Evolutionary conservation across 495 filamentous ascomycete genomes (phyloP).

Genomic region (Penicillium simplicissimum): DNA sequence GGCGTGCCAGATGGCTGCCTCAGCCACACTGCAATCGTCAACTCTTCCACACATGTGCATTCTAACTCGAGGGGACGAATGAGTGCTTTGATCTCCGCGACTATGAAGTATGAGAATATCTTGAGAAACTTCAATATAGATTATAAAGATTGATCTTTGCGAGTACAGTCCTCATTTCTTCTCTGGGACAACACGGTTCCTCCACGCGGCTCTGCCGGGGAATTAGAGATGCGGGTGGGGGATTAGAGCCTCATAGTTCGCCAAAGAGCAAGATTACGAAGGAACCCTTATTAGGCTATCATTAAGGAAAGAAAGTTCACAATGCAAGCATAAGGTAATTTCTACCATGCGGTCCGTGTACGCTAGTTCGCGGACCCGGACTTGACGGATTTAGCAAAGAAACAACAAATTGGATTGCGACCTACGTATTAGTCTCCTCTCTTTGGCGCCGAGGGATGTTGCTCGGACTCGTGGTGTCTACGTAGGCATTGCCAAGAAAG

Average conservation of each 20-base stretch:
- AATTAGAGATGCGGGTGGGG: slow-evolving; percentile 2
- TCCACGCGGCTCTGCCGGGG: not conserved
- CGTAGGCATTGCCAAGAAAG: slow-evolving; percentile 3
- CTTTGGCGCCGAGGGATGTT: not conserved
- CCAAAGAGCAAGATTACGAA: not conserved
- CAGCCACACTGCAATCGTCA: slow-evolving; percentile 13
- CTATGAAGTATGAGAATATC: too few relatives aligned
- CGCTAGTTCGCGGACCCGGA: not conserved
- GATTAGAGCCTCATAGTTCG: slow-evolving; percentile 1
- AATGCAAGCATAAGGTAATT: not conserved
- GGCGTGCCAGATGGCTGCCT: slow-evolving; percentile 1
- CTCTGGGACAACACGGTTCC: not conserved
- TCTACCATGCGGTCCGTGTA: not conserved
- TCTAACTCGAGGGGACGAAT: not conserved
- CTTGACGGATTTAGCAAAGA: not conserved
- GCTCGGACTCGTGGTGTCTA: not conserved
- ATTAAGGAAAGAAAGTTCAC: not conserved
- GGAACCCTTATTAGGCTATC: not conserved
- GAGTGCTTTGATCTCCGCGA: not conserved
- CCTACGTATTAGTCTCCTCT: not conserved
- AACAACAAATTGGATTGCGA: not conserved
- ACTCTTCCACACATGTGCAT: not conserved
- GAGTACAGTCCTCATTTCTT: not conserved
- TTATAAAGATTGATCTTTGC: too few relatives aligned
- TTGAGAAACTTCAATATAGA: too few relatives aligned